These are phyloP conservation scores for Aureobasidium subglaciale DNA, from an alignment of 2,329 filamentous ascomycete genomes.

Conservation along the genomic window DNA sequence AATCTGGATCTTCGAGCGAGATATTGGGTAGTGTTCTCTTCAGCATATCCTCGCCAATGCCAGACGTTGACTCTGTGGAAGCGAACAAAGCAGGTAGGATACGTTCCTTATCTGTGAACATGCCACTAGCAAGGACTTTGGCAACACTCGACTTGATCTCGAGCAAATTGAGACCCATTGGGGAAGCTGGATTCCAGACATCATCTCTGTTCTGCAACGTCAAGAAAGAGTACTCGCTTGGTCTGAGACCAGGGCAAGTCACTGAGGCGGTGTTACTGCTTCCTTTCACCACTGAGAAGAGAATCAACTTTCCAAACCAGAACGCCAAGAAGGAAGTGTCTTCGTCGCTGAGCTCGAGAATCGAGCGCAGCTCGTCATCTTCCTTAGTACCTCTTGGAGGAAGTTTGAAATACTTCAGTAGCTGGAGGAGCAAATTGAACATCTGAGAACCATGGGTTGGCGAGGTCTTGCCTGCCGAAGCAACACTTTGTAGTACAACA, in stretches of 20 bases:
- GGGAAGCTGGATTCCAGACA: conserved; percentile 56
- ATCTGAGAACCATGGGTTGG: conserved; percentile 49
- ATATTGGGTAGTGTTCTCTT: conserved; percentile 65
- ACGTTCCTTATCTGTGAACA: conserved; percentile 76
- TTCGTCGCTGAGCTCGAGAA: conserved; percentile 59
- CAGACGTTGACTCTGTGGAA: conserved; percentile 71
- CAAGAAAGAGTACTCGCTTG: conserved; percentile 62
- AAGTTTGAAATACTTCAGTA: conserved; percentile 63
- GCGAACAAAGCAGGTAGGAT: conserved; percentile 80
- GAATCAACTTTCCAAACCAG: conserved; percentile 70
- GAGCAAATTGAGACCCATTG: conserved; percentile 57
- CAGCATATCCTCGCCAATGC: conserved; percentile 81
- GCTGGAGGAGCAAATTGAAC: conserved; percentile 74
- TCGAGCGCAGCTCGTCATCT: conserved; percentile 59
- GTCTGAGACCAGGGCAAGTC: conserved; percentile 55
- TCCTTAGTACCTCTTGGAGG: conserved; percentile 73
- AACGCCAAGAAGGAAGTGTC: conserved; percentile 69
- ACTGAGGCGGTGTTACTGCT: conserved; percentile 26
- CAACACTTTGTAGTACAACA: conserved; percentile 59
- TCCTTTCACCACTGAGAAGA: conserved; percentile 46
- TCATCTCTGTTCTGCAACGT: conserved; percentile 59
- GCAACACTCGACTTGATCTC: conserved; percentile 64
- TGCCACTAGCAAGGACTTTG: conserved; percentile 71
- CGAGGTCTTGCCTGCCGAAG: conserved; percentile 42
- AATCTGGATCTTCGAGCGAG: conserved; percentile 60